Conservation (phyloP, 306 rosid species). For the Styphnolobium japonicum region DNA sequence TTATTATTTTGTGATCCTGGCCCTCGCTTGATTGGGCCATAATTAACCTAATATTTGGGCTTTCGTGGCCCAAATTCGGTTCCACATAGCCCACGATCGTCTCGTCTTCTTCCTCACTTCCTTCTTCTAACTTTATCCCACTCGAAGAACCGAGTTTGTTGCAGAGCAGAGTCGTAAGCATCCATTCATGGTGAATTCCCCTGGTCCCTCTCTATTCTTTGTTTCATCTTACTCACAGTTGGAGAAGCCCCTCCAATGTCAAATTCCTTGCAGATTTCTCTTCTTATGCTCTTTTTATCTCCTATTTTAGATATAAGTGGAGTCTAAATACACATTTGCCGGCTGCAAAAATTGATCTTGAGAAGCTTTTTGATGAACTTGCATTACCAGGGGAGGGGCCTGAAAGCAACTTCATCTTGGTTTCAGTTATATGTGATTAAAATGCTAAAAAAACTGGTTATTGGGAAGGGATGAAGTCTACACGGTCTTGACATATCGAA, state of each 20-base stretch:
- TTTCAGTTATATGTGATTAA: too few species aligned
- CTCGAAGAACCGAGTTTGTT: neutral
- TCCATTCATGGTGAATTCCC: neutral
- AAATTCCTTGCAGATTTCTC: neutral
- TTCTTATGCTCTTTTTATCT: too few species aligned
- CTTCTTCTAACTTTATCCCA: neutral
- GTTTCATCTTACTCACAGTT: neutral
- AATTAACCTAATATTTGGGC: neutral
- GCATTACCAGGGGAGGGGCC: too few species aligned
- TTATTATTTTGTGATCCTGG: neutral
- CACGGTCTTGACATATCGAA: too few species aligned
- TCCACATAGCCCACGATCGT: neutral
- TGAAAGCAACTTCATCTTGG: too few species aligned
- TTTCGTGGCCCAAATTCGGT: neutral
- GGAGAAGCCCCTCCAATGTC: neutral
- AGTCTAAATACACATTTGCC: too few species aligned
- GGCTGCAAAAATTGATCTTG: too few species aligned
- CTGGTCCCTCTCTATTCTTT: neutral
- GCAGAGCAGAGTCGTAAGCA: neutral
- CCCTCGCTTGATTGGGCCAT: neutral
- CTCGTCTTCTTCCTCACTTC: too few species aligned
- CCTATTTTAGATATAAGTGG: too few species aligned
- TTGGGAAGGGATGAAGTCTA: too few species aligned
- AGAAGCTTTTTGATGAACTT: too few species aligned
- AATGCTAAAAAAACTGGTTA: too few species aligned